A percentile compares a stretch with the other conserved stretches of the same genome.
Conservation (phyloP, 2,329 filamentous ascomycete genomes). For the Nothopassalora personata region DNA sequence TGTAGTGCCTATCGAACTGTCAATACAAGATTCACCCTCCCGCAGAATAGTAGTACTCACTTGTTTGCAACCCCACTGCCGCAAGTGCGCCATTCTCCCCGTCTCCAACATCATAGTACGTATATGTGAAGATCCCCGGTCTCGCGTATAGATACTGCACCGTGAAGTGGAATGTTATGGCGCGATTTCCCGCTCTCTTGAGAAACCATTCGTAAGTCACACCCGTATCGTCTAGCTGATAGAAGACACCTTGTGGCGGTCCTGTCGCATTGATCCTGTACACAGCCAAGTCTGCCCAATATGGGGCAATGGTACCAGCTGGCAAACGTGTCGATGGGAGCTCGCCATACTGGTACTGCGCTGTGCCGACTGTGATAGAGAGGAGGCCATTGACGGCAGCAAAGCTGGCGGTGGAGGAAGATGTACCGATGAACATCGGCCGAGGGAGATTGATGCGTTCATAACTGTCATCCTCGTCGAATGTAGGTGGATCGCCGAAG, state of each 20-base stretch:
- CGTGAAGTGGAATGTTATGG: constrained; percentile 29
- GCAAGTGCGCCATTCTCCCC: constrained; percentile 20
- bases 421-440: constrained; percentile 24
- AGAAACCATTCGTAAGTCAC: constrained; percentile 32
- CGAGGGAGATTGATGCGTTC: constrained; percentile 30
- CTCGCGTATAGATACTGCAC: constrained; percentile 25
- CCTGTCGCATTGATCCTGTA: constrained; percentile 10
- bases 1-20: constrained; percentile 5
- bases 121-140: constrained; percentile 28
- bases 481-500: constrained; percentile 28
- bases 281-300: constrained; percentile 33
- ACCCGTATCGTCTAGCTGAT: constrained; percentile 22
- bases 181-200: constrained; percentile 14
- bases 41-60: constrained; percentile 18
- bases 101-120: constrained; percentile 26
- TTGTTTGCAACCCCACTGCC: constrained; percentile 27
- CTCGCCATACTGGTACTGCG: constrained; percentile 21
- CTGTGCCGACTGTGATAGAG: constrained; percentile 24
- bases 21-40: background rate
- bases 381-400: constrained; percentile 31
- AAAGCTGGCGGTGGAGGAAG: constrained; percentile 19
- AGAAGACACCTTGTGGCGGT: constrained; percentile 31
- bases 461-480: constrained; percentile 32
- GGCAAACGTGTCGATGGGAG: constrained; percentile 27
- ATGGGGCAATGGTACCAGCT: constrained; percentile 26